Conservation (phyloP, 1,139 yeast species). For the Taiozyma onychis region DNA sequence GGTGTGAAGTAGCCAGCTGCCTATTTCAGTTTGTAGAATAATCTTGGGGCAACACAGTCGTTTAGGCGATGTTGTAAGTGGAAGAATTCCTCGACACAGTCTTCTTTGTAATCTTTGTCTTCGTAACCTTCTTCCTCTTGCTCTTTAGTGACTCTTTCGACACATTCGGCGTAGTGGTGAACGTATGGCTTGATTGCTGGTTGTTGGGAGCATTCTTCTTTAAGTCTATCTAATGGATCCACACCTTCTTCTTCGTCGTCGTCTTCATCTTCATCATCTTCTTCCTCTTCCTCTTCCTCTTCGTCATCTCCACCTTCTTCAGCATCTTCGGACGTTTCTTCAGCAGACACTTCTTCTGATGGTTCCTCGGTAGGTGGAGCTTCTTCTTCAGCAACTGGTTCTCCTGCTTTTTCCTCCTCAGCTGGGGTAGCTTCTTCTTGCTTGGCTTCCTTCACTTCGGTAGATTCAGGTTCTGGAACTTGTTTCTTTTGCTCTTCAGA, state of each 20-base stretch:
- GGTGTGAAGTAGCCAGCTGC: background rate
- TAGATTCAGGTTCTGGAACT: slow-evolving; percentile 1
- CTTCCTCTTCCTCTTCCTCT: slow-evolving; percentile 29
- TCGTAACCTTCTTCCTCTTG: slow-evolving; percentile 73
- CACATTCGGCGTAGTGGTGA: slow-evolving; percentile 87
- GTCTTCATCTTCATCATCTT: slow-evolving; percentile 60
- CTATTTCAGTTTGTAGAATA: slow-evolving; percentile 74
- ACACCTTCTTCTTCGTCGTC: slow-evolving; percentile 62
- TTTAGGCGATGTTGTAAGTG: slow-evolving; percentile 84
- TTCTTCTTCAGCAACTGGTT: slow-evolving; percentile 16
- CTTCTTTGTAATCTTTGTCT: slow-evolving; percentile 71
- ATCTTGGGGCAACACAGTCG: slow-evolving; percentile 82
- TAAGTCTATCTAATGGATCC: slow-evolving; percentile 57
- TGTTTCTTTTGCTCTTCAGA: slow-evolving; percentile 3
- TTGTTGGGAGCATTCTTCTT: slow-evolving; percentile 55
- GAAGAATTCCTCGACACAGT: slow-evolving; percentile 91
- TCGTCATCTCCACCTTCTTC: background rate
- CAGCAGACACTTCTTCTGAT: background rate
- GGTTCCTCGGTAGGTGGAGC: slow-evolving; percentile 23
- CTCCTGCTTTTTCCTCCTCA: background rate
- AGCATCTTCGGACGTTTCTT: slow-evolving; percentile 1
- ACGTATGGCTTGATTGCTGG: slow-evolving; percentile 60
- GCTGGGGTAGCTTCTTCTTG: slow-evolving; percentile 3
- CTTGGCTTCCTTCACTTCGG: slow-evolving; percentile 1
- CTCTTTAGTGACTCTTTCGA: slow-evolving; percentile 80